Conservation (phyloP, 2,329 filamentous ascomycete genomes). For the Macrophomina pseudophaseolina region DNA sequence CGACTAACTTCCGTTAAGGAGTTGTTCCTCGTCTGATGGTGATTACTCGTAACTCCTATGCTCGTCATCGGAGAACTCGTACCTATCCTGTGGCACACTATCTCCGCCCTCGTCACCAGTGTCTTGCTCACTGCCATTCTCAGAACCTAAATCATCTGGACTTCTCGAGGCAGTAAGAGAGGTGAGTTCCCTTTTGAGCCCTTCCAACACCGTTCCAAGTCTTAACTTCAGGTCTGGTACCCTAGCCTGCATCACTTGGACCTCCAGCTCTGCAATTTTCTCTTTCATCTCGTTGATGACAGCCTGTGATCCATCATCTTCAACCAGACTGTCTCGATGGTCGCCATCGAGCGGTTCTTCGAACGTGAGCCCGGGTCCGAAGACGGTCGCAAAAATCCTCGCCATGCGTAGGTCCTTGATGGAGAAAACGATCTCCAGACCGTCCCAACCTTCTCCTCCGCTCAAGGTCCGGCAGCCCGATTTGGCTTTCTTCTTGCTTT, state of each 20-base stretch:
- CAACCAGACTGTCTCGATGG: conserved; percentile 43
- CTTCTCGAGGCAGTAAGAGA: conserved; percentile 28
- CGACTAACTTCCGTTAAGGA: not conserved
- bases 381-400: conserved; percentile 56
- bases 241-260: conserved; percentile 40
- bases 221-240: conserved; percentile 42
- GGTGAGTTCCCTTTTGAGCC: conserved; percentile 37
- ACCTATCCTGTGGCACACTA: not conserved
- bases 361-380: conserved; percentile 48
- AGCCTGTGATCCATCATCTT: conserved; percentile 33
- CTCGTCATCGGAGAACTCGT: not conserved
- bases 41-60: not conserved
- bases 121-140: not conserved
- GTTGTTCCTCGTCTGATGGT: not conserved
- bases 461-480: conserved; percentile 24
- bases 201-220: conserved; percentile 38
- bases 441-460: conserved; percentile 46
- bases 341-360: conserved; percentile 49
- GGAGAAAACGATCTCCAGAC: conserved; percentile 63
- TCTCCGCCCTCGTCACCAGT: too few species aligned
- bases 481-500: conserved; percentile 31
- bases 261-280: conserved; percentile 45
- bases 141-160: conserved; percentile 12
- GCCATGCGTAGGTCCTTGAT: conserved; percentile 61
- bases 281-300: conserved; percentile 37